Base-by-base conservation (phyloP, 179 eudicot genomes). In the Spinacia oleracea region DNA sequence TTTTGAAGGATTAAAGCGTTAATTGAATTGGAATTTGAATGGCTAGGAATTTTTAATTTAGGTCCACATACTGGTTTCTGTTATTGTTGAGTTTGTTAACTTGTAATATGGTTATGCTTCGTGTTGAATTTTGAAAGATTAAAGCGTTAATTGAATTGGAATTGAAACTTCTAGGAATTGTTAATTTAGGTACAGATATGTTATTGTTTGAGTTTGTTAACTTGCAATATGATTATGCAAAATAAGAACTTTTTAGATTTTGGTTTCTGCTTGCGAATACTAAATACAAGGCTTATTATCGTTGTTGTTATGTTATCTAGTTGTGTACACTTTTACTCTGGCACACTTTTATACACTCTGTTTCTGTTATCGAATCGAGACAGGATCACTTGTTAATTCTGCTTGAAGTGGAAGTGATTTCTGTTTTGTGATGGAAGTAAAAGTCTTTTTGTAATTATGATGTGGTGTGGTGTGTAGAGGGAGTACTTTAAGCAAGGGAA, bases 401-500 rank as follows among this genome's bases (percentile, higher is more conserved):
- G 16, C 2, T 34, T 25, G 25, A 16, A 56, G 46, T 66, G 56
- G 74, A n/a, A 75, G 74, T 64, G 77, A 40, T 12, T n/a, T 38
- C 18, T 78, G 25, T 40, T 76, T 58, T 48, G 48, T 23, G 43
- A 23, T 38, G 38, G 25, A 46, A 38, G 21, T 63, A 40, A 56
- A 45, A 21, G 0, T 69, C 6, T 73, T 73, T 45, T 56, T 38
- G 25, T 50, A 66, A 53, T 58, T 80, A 51, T 40, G 42, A 40
- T 77, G 63, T 48, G 51, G 51, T 48, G n/a, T 73, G 29, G 77
- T 78, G 53, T 85, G 89, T 84, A 96, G 99, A 94, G 99, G 87
- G 98, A 94, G 85, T 96, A 96, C 76, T 96, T 96, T 81, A 96
- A 96, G 81, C 97, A 94, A 85, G 99, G 97, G 20, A 94, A 94